These are phyloP conservation scores for Aspergillus sp. DNA, from an alignment of 2,329 filamentous ascomycete genomes.

Conservation along the genomic window DNA sequence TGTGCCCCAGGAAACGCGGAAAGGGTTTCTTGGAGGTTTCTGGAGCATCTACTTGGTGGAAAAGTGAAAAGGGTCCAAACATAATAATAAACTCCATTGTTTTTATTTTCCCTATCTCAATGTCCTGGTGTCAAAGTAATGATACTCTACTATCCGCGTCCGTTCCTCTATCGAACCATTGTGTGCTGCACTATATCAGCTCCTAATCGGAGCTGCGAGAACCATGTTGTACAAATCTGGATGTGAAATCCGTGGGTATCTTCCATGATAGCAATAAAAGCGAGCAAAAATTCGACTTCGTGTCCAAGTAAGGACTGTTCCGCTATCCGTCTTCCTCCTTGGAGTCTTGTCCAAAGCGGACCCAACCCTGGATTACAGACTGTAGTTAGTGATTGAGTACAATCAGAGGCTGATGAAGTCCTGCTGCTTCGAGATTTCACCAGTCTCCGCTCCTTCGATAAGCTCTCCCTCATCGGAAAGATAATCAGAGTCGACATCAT, in stretches of 20 bases:
- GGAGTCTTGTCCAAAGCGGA: background rate
- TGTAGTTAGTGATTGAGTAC: constrained; percentile 21
- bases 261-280: background rate
- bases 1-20: background rate
- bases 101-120: background rate
- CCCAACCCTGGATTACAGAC: constrained; percentile 11
- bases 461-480: constrained; percentile 45
- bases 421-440: constrained; percentile 53
- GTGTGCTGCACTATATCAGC: background rate
- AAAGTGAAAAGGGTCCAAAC: background rate
- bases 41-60: background rate
- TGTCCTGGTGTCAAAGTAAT: background rate
- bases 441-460: constrained; percentile 39
- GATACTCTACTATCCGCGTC: background rate
- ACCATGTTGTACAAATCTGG: constrained; percentile 11
- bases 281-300: background rate
- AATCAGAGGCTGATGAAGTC: constrained; percentile 53
- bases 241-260: constrained; percentile 12
- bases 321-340: background rate
- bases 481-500: constrained; percentile 70
- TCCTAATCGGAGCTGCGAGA: background rate
- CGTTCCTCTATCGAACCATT: background rate
- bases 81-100: constrained; percentile 4
- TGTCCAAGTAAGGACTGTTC: background rate
- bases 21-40: background rate